Conservation (phyloP, 2,329 filamentous ascomycete genomes). For the Cucurbitaria berberidis region DNA sequence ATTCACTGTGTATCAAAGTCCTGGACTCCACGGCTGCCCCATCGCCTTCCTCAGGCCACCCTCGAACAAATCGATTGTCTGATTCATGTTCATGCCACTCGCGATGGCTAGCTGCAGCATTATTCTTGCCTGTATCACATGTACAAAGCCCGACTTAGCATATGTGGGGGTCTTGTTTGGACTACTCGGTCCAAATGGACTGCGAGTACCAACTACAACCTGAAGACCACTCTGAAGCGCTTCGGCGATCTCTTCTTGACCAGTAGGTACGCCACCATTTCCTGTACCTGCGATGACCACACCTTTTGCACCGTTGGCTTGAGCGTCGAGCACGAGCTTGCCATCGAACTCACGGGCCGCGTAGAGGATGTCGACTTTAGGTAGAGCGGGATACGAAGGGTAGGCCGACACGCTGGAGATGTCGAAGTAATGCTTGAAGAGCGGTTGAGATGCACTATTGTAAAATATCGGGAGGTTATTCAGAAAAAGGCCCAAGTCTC, state of each 20-base stretch:
- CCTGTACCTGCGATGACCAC: conserved; percentile 37
- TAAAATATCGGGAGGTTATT: conserved; percentile 36
- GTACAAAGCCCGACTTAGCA: conserved; percentile 31
- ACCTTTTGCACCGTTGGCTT: conserved; percentile 30
- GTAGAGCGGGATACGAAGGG: conserved; percentile 24
- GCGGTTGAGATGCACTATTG: conserved; percentile 31
- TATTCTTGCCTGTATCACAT: conserved; percentile 35
- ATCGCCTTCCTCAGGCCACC: conserved; percentile 31
- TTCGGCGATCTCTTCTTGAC: conserved; percentile 23
- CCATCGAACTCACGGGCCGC: conserved; percentile 38
- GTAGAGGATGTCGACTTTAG: conserved; percentile 41
- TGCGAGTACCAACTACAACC: conserved; percentile 32
- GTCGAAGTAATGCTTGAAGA: conserved; percentile 30
- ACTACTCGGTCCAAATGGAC: conserved; percentile 29
- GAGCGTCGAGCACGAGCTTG: conserved; percentile 28
- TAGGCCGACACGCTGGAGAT: conserved; percentile 20
- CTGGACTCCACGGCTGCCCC: conserved; percentile 24
- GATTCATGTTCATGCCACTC: conserved; percentile 35
- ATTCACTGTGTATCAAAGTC: neutral
- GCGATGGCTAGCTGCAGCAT: conserved; percentile 41
- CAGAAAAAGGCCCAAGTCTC: conserved; percentile 34
- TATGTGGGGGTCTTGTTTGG: conserved; percentile 19
- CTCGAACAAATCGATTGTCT: conserved; percentile 38
- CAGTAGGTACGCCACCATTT: conserved; percentile 32
- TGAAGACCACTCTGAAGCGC: conserved; percentile 31